Percentiles rank a stretch among this genome's conserved stretches.
Conservation (phyloP, 495 filamentous ascomycete genomes). For the Elasticomyces elasticus region DNA sequence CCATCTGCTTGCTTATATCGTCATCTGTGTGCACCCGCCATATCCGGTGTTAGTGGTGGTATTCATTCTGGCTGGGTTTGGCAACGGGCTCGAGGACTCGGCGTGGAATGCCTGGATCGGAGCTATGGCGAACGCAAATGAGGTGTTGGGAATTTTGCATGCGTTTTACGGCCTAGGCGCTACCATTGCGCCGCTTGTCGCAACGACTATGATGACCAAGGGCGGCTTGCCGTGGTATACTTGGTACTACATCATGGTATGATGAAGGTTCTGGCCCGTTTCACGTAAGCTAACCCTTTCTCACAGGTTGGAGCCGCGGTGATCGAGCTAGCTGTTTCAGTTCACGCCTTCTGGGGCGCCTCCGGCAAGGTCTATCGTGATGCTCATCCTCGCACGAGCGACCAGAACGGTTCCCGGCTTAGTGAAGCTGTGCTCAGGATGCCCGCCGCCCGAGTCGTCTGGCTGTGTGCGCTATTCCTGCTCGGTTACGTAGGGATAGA, state of each 20-base stretch:
- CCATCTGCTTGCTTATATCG: constrained; percentile 53
- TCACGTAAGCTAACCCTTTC: background rate
- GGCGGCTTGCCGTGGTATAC: constrained; percentile 43
- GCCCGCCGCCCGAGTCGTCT: constrained; percentile 48
- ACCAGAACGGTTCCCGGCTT: constrained; percentile 41
- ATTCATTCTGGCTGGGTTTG: constrained; percentile 50
- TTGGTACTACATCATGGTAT: constrained; percentile 55
- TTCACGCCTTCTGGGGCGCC: constrained; percentile 56
- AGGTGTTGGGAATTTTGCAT: constrained; percentile 49
- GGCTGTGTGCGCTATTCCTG: constrained; percentile 67
- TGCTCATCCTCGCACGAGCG: constrained; percentile 31
- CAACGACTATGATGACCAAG: constrained; percentile 46
- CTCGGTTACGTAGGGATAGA: constrained; percentile 78
- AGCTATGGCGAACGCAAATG: constrained; percentile 52
- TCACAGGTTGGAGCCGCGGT: constrained; percentile 50
- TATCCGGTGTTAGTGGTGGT: constrained; percentile 50
- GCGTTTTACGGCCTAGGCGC: constrained; percentile 50
- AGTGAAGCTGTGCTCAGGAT: constrained; percentile 45
- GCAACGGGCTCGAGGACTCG: constrained; percentile 54
- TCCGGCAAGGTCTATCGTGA: constrained; percentile 53
- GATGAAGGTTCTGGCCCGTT: constrained; percentile 8
- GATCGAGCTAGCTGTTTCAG: constrained; percentile 47
- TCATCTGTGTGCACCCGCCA: constrained; percentile 50
- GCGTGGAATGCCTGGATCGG: constrained; percentile 60
- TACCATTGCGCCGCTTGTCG: constrained; percentile 46